Conservation (phyloP, 2,329 filamentous ascomycete genomes). For the Dendryphion nanum region DNA sequence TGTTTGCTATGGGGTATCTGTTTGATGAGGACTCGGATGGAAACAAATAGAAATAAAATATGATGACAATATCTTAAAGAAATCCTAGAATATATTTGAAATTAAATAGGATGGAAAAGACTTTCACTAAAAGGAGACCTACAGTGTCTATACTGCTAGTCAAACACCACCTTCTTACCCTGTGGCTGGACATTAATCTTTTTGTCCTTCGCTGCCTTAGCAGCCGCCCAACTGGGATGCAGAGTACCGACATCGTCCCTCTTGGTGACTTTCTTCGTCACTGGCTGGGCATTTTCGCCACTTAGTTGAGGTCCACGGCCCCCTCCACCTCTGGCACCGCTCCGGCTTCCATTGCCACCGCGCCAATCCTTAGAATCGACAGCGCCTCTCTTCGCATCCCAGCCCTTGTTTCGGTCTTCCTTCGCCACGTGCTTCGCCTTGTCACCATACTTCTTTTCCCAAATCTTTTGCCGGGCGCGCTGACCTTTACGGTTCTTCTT, state of each 20-base stretch:
- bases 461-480: slow-evolving; percentile 72
- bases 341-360: slow-evolving; percentile 16
- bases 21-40: too few species aligned
- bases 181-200: slow-evolving; percentile 50
- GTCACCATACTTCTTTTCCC: slow-evolving; percentile 75
- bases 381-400: slow-evolving; percentile 61
- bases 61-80: too few species aligned
- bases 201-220: slow-evolving; percentile 59
- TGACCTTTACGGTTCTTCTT: slow-evolving; percentile 77
- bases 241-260: slow-evolving; percentile 53
- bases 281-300: slow-evolving; percentile 31
- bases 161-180: slow-evolving; percentile 64
- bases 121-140: too few species aligned
- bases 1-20: too few species aligned
- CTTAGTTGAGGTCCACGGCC: slow-evolving; percentile 27
- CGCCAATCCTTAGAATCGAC: slow-evolving; percentile 33
- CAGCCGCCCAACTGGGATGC: slow-evolving; percentile 66
- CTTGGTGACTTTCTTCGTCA: slow-evolving; percentile 25
- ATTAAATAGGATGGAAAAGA: too few species aligned
- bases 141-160: too few species aligned
- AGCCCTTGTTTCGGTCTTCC: slow-evolving; percentile 50
- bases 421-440: slow-evolving; percentile 66
- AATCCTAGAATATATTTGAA: too few species aligned
- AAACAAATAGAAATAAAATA: too few species aligned
- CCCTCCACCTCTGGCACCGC: slow-evolving; percentile 15